Base-by-base conservation (phyloP, 169 alveolate genomes). In the Toxoplasma gondii region DNA sequence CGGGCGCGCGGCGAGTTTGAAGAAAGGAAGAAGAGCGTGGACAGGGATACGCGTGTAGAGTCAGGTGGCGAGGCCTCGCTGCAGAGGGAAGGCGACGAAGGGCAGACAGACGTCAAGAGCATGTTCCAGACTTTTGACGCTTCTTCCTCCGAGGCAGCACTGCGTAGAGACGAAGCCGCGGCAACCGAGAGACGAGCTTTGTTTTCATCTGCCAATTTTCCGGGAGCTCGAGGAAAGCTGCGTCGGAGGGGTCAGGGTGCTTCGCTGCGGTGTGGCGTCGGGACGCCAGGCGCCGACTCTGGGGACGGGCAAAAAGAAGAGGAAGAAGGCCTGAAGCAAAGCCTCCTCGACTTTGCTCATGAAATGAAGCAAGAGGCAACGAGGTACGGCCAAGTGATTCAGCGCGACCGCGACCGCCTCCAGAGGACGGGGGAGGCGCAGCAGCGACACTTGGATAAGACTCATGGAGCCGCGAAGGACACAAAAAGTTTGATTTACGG, bases 371-470 rank as follows among this genome's bases (percentile, higher is more conserved):
- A 34, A 10, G 84, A 74, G n/a, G 84, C 84, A n/a, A 74, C 84
- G n/a, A 17, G 84, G 1, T 74, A 74, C 43, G 84, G 84, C 39
- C 45, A 74, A 74, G 84, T 74, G n/a, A 31, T 74, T 24, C 84
- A 74, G 44, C 84, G 84, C 27, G 84, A 74, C n/a, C 39, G 44
- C 22, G 84, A 74, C 45, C 84, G 84, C 44, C 84, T 74, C 43
- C 84, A 74, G 44, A 41, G 84, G 27, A 74, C 84, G n/a, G 84
- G 84, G 17, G 84, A 74, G 44, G 84, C 84, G 5, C 84, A 74
- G 84, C 84, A 74, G 19, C 84, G 44, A 1, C 43, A 74, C 84
- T 7, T 74, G 84, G 84, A 74, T n/a, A 36, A n/a, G 49, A 74
- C 84, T 41, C 45, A 74, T 36, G 84, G 17, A 12, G 39, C 84